phyloP scores from a whole-genome alignment of 148 eudicot genomes.

The Chenopodium quinoa region DNA sequence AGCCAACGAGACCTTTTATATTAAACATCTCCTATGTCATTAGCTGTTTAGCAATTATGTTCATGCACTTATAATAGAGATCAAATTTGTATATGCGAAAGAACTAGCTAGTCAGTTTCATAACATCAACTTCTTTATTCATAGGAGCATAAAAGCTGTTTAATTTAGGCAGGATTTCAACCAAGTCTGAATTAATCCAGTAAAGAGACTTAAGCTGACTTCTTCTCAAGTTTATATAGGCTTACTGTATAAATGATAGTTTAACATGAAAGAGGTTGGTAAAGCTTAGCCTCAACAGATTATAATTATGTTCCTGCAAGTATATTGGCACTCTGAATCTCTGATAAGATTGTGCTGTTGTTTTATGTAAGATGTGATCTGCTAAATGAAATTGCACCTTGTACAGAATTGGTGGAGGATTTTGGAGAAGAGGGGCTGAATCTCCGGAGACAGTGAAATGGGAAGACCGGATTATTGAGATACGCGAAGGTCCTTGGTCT shows the following conservation, averaged over 20 bases:
- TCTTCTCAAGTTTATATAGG: not conserved
- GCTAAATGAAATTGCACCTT: conserved; percentile 6
- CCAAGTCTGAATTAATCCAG: not conserved
- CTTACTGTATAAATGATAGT: not conserved
- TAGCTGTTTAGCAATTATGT: not conserved
- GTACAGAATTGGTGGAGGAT: conserved; percentile 70
- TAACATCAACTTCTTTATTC: not conserved
- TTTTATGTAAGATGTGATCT: not conserved
- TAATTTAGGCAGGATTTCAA: not conserved
- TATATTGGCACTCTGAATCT: not conserved
- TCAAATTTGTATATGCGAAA: not conserved
- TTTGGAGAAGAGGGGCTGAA: conserved; percentile 97
- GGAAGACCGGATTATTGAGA: conserved; percentile 79
- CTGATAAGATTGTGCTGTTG: not conserved
- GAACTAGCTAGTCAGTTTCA: not conserved
- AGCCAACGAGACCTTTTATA: not conserved
- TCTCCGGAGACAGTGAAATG: conserved; percentile 66
- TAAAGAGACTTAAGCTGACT: not conserved
- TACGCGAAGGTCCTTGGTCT: conserved; percentile 94
- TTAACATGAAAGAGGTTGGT: not conserved
- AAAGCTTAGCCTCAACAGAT: not conserved
- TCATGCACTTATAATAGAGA: not conserved
- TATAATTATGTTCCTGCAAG: not conserved
- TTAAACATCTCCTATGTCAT: not conserved
- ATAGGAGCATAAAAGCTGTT: not conserved